phyloP scores from a whole-genome alignment of 768 basidiomycete species.

The Punctularia strigosozonata region DNA sequence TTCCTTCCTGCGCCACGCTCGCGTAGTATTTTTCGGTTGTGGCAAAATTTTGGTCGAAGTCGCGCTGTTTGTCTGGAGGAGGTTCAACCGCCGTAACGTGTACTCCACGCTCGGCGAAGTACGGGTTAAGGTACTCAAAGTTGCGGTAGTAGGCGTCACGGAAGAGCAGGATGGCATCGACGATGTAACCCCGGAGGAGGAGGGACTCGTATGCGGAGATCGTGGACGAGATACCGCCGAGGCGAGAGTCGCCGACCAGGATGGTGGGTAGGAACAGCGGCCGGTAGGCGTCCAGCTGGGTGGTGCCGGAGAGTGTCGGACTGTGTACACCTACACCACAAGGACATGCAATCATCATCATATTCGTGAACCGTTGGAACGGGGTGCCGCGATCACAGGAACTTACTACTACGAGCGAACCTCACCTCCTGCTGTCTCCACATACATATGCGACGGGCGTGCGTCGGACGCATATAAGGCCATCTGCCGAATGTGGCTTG shows the following conservation, averaged over 20 bases:
- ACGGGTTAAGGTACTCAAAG: constrained; percentile 66
- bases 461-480: constrained; percentile 23
- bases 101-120: constrained; percentile 66
- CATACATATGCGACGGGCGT: constrained; percentile 56
- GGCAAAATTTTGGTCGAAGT: constrained; percentile 31
- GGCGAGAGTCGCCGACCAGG: constrained; percentile 76
- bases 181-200: constrained; percentile 75
- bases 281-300: constrained; percentile 79
- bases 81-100: constrained; percentile 39
- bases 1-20: constrained; percentile 24
- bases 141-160: constrained; percentile 83
- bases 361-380: constrained; percentile 3
- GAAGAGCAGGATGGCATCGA: constrained; percentile 79
- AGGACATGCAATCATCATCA: not conserved
- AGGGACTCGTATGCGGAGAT: constrained; percentile 91
- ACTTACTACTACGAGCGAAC: constrained; percentile 7
- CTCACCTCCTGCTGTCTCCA: constrained; percentile 95
- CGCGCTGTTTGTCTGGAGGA: constrained; percentile 41
- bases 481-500: constrained; percentile 45
- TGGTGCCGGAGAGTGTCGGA: constrained; percentile 70
- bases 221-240: constrained; percentile 91
- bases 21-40: constrained; percentile 68
- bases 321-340: constrained; percentile 71
- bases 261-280: constrained; percentile 81
- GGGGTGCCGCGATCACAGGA: not conserved